Conservation (phyloP, 2,329 filamentous ascomycete species). For the Drechslerella coelobrocha region DNA sequence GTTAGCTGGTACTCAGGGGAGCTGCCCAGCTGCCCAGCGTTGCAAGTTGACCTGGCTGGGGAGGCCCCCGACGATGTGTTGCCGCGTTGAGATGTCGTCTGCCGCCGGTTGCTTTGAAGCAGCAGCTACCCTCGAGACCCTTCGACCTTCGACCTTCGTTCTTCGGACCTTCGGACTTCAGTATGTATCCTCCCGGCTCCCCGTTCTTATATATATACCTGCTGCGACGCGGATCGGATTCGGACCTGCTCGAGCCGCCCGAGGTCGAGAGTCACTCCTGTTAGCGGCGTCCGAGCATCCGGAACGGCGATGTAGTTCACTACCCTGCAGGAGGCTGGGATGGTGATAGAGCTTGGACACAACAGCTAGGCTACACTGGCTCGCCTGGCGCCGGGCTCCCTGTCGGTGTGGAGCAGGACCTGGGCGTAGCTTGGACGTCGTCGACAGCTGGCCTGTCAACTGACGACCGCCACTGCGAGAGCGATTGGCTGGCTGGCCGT, state of each 20-base stretch:
- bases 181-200: too few species aligned
- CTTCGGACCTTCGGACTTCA: too few species aligned
- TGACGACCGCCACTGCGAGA: not conserved
- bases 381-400: not conserved
- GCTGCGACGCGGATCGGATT: too few species aligned
- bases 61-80: conserved; percentile 9
- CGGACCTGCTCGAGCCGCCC: too few species aligned
- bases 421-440: not conserved
- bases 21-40: too few species aligned
- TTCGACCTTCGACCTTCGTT: too few species aligned
- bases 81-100: conserved; percentile 20
- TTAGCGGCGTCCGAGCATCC: conserved; percentile 6
- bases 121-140: not conserved
- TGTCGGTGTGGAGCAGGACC: too few species aligned
- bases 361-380: not conserved
- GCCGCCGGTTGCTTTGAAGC: not conserved
- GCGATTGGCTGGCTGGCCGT: not conserved
- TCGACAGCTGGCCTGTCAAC: not conserved
- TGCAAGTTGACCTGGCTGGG: not conserved
- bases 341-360: conserved; percentile 2
- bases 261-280: too few species aligned
- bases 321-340: conserved; percentile 43
- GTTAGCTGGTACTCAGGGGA: too few species aligned
- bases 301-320: not conserved
- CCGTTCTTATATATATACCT: too few species aligned